Evolutionary conservation across 345 rosid genomes (phyloP).

Genomic region (Hypericum perforatum): DNA sequence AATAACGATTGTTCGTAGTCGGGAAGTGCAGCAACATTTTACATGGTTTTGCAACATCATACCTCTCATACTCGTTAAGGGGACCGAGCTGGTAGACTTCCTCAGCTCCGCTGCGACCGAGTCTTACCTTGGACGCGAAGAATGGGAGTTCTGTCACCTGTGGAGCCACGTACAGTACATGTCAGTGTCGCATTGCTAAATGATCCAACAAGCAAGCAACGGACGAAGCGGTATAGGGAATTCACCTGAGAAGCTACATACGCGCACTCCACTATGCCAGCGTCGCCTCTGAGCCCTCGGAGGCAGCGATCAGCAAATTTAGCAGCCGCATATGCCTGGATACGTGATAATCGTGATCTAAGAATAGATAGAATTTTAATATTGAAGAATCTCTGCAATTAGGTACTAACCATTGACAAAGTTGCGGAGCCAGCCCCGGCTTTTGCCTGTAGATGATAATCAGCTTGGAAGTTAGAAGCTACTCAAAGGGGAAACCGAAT

Average conservation of each 20-base stretch:
- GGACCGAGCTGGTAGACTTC: constrained; percentile 22
- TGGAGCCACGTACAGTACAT: not conserved
- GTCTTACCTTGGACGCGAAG: constrained; percentile 13
- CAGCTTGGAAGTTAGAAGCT: too few species aligned
- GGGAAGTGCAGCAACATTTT: too few species aligned
- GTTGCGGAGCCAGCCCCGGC: constrained; percentile 10
- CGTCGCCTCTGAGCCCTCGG: constrained; percentile 7
- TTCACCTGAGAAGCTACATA: constrained; percentile 2
- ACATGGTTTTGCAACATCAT: not conserved
- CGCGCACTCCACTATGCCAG: not conserved
- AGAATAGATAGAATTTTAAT: not conserved
- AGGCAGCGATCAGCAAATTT: constrained; percentile 7
- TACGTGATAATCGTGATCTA: not conserved
- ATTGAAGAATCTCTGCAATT: not conserved
- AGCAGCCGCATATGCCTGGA: constrained; percentile 8
- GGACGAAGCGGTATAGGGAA: not conserved
- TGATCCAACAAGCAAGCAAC: not conserved
- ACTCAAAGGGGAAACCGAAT: too few species aligned
- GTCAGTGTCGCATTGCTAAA: too few species aligned
- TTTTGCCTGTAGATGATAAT: constrained; percentile 1
- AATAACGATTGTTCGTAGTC: too few species aligned
- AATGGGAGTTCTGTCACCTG: constrained; percentile 8
- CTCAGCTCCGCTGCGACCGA: constrained; percentile 24
- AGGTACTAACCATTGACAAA: constrained; percentile 5
- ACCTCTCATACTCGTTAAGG: constrained; percentile 24